These are phyloP conservation scores for Mortierella sp. DNA, from an alignment of 371 early-diverging fungal species.

Conservation along the genomic window DNA sequence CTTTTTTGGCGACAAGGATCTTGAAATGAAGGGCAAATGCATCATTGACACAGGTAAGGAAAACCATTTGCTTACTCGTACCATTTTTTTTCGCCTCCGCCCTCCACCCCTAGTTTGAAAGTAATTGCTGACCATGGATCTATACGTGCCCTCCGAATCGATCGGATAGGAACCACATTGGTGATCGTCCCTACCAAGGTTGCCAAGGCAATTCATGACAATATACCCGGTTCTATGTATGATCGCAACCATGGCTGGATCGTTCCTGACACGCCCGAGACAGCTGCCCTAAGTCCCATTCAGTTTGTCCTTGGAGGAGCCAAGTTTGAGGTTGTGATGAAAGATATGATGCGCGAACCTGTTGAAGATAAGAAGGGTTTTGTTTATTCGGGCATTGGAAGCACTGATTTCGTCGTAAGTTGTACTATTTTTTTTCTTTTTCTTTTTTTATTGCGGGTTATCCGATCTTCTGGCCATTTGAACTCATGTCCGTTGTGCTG, in stretches of 20 bases:
- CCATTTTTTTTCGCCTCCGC: neutral
- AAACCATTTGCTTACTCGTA: neutral
- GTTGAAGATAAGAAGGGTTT: constrained; percentile 36
- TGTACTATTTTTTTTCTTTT: neutral
- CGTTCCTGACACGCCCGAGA: constrained; percentile 55
- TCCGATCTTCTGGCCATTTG: neutral
- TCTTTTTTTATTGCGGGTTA: neutral
- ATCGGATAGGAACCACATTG: constrained; percentile 34
- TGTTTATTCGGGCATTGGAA: constrained; percentile 45
- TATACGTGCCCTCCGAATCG: neutral
- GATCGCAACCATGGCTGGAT: constrained; percentile 58
- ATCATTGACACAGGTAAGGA: constrained; percentile 65
- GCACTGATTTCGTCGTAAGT: constrained; percentile 37
- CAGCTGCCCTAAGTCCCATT: constrained; percentile 21
- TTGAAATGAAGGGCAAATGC: constrained; percentile 39
- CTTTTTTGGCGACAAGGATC: constrained; percentile 42
- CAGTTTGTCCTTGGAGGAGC: constrained; percentile 32
- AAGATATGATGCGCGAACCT: constrained; percentile 41
- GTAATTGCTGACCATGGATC: neutral
- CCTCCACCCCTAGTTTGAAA: neutral
- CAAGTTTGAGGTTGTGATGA: constrained; percentile 52
- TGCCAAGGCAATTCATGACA: constrained; percentile 55
- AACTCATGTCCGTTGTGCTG: neutral
- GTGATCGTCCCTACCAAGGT: constrained; percentile 52
- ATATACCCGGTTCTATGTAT: constrained; percentile 58